Evolutionary conservation across 192 early-diverging fungal species (phyloP).

Genomic region (Glomus cerebriforme): DNA sequence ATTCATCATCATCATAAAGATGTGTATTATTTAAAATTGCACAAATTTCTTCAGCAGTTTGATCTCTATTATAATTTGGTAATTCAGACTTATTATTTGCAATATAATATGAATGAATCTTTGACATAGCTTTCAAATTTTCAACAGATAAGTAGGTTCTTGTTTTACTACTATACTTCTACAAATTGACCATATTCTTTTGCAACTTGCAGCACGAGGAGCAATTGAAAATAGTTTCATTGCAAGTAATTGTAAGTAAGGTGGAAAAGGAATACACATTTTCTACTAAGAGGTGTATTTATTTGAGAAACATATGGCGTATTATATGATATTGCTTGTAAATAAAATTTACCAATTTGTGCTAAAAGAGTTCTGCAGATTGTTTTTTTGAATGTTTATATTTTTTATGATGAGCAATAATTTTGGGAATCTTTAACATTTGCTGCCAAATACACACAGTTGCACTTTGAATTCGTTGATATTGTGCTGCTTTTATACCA

Average conservation of each 20-base stretch:
- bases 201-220: background rate
- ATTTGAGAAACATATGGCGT: background rate
- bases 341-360: background rate
- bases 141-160: background rate
- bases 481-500: background rate
- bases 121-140: background rate
- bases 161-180: background rate
- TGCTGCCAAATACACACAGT: background rate
- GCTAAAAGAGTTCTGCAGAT: background rate
- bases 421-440: background rate
- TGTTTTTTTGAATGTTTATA: background rate
- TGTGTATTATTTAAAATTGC: no score
- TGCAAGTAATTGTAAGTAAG: background rate
- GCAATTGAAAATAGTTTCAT: no score
- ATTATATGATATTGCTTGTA: background rate
- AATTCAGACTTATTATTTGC: background rate
- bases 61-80: no score
- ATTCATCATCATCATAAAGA: no score
- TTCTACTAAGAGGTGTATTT: background rate
- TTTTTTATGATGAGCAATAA: background rate
- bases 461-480: background rate
- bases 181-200: conserved; percentile 3
- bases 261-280: background rate
- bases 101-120: conserved; percentile 4
- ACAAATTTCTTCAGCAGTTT: no score